Evolutionary conservation across 2,329 filamentous ascomycete genomes (phyloP).

Genomic region (Arthrinium phaeospermum): DNA sequence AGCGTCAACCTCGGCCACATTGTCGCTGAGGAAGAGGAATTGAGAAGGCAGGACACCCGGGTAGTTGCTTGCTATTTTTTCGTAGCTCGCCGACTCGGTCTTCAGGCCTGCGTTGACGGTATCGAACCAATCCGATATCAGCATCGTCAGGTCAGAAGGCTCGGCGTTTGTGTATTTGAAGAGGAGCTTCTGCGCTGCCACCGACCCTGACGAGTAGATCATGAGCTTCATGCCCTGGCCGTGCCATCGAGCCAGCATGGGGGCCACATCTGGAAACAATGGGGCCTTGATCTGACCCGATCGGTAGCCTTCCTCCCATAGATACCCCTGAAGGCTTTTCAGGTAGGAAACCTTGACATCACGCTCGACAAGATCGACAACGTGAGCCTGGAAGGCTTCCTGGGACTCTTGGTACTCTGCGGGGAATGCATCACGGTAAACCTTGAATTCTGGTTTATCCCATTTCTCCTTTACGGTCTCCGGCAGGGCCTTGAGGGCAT

Average conservation of each 20-base stretch:
- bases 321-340: constrained; percentile 79
- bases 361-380: constrained; percentile 70
- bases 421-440: constrained; percentile 76
- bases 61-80: constrained; percentile 61
- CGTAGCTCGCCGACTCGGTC: constrained; percentile 70
- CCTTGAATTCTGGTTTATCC: constrained; percentile 67
- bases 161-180: constrained; percentile 70
- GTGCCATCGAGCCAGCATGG: constrained; percentile 65
- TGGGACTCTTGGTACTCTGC: constrained; percentile 64
- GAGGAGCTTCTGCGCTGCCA: constrained; percentile 80
- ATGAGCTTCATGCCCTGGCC: constrained; percentile 62
- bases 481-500: constrained; percentile 72
- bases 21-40: constrained; percentile 84
- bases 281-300: constrained; percentile 73
- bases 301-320: constrained; percentile 78
- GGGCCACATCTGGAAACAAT: constrained; percentile 76
- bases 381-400: constrained; percentile 67
- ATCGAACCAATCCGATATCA: constrained; percentile 75
- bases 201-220: constrained; percentile 84
- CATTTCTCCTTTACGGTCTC: constrained; percentile 69
- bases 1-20: constrained; percentile 71
- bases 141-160: constrained; percentile 62
- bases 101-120: constrained; percentile 82
- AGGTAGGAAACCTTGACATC: constrained; percentile 80
- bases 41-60: constrained; percentile 52